A percentile compares a stretch with the other conserved stretches of the same genome.
These are phyloP conservation scores for Chlorella sp. DNA, from an alignment of 139 green algal genomes.

Conservation along the genomic window DNA sequence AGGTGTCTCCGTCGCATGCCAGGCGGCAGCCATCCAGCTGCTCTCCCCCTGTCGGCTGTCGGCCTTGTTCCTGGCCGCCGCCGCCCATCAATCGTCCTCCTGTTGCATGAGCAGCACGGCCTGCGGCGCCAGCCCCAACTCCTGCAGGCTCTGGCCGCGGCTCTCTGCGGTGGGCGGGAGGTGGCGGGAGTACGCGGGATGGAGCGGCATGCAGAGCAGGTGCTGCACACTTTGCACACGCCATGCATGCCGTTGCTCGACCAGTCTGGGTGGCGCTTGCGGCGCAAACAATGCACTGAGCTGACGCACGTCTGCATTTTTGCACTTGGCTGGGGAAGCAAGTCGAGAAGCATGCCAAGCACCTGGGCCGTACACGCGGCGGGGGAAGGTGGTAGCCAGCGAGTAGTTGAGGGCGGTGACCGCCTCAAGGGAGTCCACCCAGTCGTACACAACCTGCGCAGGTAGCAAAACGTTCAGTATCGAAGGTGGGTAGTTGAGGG, in stretches of 20 bases:
- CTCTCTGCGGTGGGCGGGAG: neutral
- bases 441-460: constrained; percentile 69
- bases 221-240: neutral
- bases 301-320: too few species aligned
- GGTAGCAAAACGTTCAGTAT: too few species aligned
- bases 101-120: constrained; percentile 77
- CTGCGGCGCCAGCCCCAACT: constrained; percentile 66
- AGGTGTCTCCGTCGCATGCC: too few species aligned
- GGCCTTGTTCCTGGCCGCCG: neutral
- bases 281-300: too few species aligned
- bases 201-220: neutral
- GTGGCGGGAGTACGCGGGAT: neutral
- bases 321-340: too few species aligned
- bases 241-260: neutral
- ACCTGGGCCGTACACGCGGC: constrained; percentile 52
- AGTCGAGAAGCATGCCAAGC: too few species aligned
- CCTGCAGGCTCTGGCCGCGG: constrained; percentile 41
- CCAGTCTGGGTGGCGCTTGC: too few species aligned
- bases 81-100: constrained; percentile 45
- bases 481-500: constrained; percentile 58
- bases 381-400: constrained; percentile 77
- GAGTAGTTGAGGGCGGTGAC: constrained; percentile 58
- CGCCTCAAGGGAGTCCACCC: constrained; percentile 71
- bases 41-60: too few species aligned
- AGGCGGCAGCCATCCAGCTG: too few species aligned